These are phyloP conservation scores for Fraxinus greggii DNA, from an alignment of 305 asterid genomes.

Conservation along the genomic window DNA sequence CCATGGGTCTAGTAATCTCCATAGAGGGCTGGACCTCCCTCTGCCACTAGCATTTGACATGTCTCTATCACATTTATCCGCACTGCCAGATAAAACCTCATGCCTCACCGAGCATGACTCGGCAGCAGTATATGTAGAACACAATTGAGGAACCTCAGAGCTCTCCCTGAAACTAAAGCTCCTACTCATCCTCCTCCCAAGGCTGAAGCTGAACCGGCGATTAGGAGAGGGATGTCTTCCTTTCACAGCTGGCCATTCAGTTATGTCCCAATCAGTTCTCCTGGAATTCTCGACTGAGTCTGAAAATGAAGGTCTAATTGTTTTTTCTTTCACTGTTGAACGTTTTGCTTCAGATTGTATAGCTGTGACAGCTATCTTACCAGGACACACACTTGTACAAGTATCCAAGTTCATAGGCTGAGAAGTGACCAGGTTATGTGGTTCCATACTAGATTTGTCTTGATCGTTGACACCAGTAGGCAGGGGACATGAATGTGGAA, in stretches of 20 bases:
- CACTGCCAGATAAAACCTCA: constrained; percentile 28
- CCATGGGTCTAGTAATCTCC: constrained; percentile 80
- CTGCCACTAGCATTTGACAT: constrained; percentile 39
- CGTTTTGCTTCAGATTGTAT: constrained; percentile 33
- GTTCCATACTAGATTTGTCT: constrained; percentile 26
- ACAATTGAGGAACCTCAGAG: constrained; percentile 44
- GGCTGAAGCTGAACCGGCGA: constrained; percentile 68
- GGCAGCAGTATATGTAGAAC: constrained; percentile 36
- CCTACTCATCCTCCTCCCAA: constrained; percentile 65
- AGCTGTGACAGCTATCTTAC: constrained; percentile 26
- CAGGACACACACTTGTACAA: not conserved
- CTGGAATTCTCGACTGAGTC: constrained; percentile 27
- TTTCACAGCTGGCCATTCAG: constrained; percentile 35
- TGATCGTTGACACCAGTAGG: constrained; percentile 31
- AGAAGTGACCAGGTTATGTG: constrained; percentile 19
- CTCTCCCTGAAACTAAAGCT: constrained; percentile 79
- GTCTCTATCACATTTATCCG: constrained; percentile 35
- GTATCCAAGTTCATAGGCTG: constrained; percentile 22
- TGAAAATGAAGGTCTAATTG: constrained; percentile 10
- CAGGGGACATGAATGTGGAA: constrained; percentile 62
- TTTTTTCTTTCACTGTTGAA: not conserved
- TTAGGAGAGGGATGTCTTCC: constrained; percentile 68
- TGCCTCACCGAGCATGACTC: constrained; percentile 51
- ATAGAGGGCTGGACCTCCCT: constrained; percentile 80
- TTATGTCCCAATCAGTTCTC: constrained; percentile 29